These are phyloP conservation scores for Colletotrichum tropicale DNA, from an alignment of 2,329 filamentous ascomycete genomes.

Conservation along the genomic window DNA sequence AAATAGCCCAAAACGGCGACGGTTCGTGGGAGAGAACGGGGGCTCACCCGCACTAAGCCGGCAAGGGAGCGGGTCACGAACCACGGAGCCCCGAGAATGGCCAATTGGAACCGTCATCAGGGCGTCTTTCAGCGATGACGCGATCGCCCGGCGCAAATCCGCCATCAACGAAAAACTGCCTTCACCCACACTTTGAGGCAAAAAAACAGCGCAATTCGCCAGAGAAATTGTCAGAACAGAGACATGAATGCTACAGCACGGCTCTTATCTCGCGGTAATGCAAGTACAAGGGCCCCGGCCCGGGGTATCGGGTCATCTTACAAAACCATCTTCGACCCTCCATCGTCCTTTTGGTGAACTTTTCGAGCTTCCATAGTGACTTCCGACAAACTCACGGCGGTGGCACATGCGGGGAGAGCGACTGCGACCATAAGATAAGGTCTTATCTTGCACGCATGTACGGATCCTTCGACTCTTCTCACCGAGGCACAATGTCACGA, in stretches of 20 bases:
- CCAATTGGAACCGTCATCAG: neutral
- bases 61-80: neutral
- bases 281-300: neutral
- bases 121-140: conserved; percentile 5
- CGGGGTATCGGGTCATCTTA: neutral
- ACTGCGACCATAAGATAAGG: neutral
- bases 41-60: neutral
- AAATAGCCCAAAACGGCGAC: neutral
- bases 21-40: neutral
- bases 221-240: neutral
- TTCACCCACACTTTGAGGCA: neutral
- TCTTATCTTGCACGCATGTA: neutral
- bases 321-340: neutral
- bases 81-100: neutral
- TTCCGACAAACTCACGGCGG: neutral
- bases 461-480: neutral
- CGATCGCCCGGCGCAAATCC: conserved; percentile 15
- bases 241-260: neutral
- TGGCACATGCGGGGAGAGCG: neutral
- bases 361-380: neutral
- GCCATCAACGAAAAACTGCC: conserved; percentile 1
- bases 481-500: neutral
- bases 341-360: neutral
- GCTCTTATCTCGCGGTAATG: conserved; percentile 6
- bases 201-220: neutral